Conservation (phyloP, 176 grass and related monocot genomes). For the Oryza officinalis region DNA sequence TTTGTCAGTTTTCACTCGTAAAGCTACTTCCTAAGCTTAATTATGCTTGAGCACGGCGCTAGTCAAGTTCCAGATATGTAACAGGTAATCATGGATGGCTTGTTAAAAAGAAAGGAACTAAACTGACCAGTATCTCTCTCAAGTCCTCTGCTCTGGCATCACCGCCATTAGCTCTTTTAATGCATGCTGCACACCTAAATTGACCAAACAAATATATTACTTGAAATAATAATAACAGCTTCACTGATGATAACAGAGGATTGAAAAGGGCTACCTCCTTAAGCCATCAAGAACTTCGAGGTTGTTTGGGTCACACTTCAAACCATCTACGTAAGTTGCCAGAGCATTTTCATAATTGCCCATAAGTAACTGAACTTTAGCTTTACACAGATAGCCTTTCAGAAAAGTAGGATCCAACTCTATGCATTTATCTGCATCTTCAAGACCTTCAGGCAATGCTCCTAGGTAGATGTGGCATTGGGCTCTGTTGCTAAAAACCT, state of each 20-base stretch:
- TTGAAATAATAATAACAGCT: slow-evolving; percentile 1
- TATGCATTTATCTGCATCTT: slow-evolving; percentile 64
- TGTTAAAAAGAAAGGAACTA: background rate
- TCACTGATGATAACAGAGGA: slow-evolving; percentile 7
- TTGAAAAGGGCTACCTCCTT: slow-evolving; percentile 44
- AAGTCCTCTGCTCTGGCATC: slow-evolving; percentile 26
- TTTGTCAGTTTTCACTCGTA: background rate
- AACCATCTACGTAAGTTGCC: slow-evolving; percentile 54
- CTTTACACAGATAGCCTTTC: slow-evolving; percentile 59
- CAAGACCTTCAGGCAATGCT: slow-evolving; percentile 49
- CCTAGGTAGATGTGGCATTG: slow-evolving; percentile 54
- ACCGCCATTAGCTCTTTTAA: slow-evolving; percentile 35
- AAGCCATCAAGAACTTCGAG: slow-evolving; percentile 51
- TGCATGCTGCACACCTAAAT: slow-evolving; percentile 43
- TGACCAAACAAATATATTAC: slow-evolving; percentile 7
- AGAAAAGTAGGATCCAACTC: slow-evolving; percentile 58
- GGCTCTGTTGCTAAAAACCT: slow-evolving; percentile 61
- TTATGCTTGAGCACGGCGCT: background rate
- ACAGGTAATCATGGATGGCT: background rate
- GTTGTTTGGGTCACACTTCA: slow-evolving; percentile 68
- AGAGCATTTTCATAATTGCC: slow-evolving; percentile 50
- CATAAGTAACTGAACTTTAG: slow-evolving; percentile 48
- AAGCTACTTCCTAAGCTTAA: background rate
- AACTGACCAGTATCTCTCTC: slow-evolving; percentile 36
- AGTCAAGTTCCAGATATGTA: background rate